Evolutionary conservation across 2,329 filamentous ascomycete genomes (phyloP), one percentile per base, ranked within the genome.

Genomic region (Helotiales sp.): DNA sequence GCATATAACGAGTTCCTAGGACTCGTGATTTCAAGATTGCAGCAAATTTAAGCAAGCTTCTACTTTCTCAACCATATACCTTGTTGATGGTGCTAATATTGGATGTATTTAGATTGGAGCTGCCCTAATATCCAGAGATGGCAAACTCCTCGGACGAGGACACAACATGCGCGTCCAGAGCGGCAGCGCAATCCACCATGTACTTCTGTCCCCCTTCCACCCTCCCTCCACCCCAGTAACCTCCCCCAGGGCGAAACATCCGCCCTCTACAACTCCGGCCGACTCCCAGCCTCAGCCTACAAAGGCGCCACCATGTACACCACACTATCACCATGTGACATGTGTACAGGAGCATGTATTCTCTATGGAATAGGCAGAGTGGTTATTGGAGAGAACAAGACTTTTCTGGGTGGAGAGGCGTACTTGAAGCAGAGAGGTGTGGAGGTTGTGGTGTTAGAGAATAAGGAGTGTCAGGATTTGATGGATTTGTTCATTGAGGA

Each of bases 301-400:
- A 84, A 84, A 71, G 89, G 88, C 32, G 86, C 89, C 40, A 93
- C 91, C n/a, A 93, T 94, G 90, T 94, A 92, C 79, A 94, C 91
- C 2, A 93, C 91, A 20, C 82, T 94, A 6, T 92, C 89, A 2
- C 91, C 91, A 0, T 94, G 91, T 77, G 90, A 92, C 75, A 93
- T 93, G 91, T 94, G 75, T 78, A 93, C 91, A 3, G 91, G 91
- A 8, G 90, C 91, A 2, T 93, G 91, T 74, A 81, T 94, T 67
- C 83, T 93, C 67, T 94, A 93, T 82, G 90, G 90, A 74, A 85
- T 94, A 66, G 83, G 85, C 55, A 85, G 91, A 24, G 90, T 93
- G 2, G 91, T 94, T 32, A 87, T 94, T 72, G 91, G 90, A 57
- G 91, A 94, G 81, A 93, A 93, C 79, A 86, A 86, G 75, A 93